Evolutionary conservation across 2,329 filamentous ascomycete genomes (phyloP), one percentile per base, ranked within the genome.

Genomic region (Fusarium poae): DNA sequence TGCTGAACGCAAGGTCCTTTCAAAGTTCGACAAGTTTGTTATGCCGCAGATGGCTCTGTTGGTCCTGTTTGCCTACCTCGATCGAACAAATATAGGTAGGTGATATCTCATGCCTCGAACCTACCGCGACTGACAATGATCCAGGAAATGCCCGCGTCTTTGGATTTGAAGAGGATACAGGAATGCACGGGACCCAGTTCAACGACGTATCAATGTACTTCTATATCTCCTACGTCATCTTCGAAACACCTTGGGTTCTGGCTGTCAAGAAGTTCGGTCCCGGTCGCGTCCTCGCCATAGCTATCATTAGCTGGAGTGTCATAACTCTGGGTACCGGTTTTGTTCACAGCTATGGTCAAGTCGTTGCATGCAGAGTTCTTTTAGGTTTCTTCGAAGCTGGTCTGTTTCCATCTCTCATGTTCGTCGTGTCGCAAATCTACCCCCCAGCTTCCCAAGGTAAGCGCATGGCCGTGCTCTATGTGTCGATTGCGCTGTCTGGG

Each of bases 371-470:
- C 3, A 72, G 77, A 15, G 75, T 79, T 2, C 70, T 80, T 0
- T 53, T 80, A 0, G 78, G 78, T 1, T 65, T 78, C n/a, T 77
- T 76, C 2, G 79, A 80, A 32, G 76, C 78, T 9, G 79, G 78
- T 0, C 54, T 80, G 0, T 76, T 79, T 3, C 78, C 78, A 0
- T 77, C 77, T 5, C 70, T 78, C 11, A 74, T 69, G 1, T 62
- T 62, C 7, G 59, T 62, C 6, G 34, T 62, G 0, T 62, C 59
- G 2, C 57, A 62, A 16, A 62, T 62, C 3, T 62, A 62, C 0
- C 59, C 59, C 0, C 42, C 59, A 2, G 59, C 59, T 0, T 62
- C 30, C 0, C 57, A 78, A 7, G 78, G 76, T 7, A 77, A 77
- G 72, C 75, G 78, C 0, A 65, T 77, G 7, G 74, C 72, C 0